Percentiles rank a stretch among this genome's conserved stretches.
phyloP scores from a whole-genome alignment of 371 early-diverging fungal genomes.

The Rhizomucor miehei region DNA sequence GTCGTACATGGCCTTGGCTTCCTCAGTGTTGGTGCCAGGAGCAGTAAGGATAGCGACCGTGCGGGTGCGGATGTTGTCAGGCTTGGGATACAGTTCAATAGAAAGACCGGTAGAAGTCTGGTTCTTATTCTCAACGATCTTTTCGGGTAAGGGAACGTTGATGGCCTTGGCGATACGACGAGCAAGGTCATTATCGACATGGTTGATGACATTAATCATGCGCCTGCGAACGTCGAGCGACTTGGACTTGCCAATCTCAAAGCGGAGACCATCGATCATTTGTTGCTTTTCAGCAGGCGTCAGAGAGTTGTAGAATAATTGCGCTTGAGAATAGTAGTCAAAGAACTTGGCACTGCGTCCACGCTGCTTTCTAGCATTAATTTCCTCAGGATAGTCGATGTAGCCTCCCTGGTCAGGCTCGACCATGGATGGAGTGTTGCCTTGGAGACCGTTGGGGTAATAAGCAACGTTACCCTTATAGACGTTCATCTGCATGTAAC shows the following conservation, averaged over 20 bases:
- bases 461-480: conserved; percentile 29
- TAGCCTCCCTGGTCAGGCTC: conserved; percentile 25
- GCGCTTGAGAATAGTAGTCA: conserved; percentile 42
- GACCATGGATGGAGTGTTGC: conserved; percentile 28
- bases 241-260: conserved; percentile 35
- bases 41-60: conserved; percentile 33
- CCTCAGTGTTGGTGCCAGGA: conserved; percentile 23
- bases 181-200: conserved; percentile 37
- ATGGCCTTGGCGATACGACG: conserved; percentile 31
- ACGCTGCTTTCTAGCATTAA: conserved; percentile 15
- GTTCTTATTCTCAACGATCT: conserved; percentile 20
- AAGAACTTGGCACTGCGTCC: conserved; percentile 28
- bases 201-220: conserved; percentile 35
- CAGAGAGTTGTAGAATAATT: conserved; percentile 39
- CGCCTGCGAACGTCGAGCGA: conserved; percentile 25
- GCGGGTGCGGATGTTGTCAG: conserved; percentile 22
- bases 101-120: conserved; percentile 26
- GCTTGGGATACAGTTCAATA: conserved; percentile 28
- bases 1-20: conserved; percentile 25
- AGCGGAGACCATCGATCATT: conserved; percentile 31
- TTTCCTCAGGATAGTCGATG: conserved; percentile 29
- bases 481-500: conserved; percentile 25
- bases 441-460: conserved; percentile 25
- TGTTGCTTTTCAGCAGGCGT: conserved; percentile 38
- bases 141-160: conserved; percentile 24